A percentile compares a stretch with the other conserved stretches of the same genome.
These are phyloP conservation scores for Paramecium octaurelia DNA, from an alignment of 73 alveolate species.

Conservation along the genomic window DNA sequence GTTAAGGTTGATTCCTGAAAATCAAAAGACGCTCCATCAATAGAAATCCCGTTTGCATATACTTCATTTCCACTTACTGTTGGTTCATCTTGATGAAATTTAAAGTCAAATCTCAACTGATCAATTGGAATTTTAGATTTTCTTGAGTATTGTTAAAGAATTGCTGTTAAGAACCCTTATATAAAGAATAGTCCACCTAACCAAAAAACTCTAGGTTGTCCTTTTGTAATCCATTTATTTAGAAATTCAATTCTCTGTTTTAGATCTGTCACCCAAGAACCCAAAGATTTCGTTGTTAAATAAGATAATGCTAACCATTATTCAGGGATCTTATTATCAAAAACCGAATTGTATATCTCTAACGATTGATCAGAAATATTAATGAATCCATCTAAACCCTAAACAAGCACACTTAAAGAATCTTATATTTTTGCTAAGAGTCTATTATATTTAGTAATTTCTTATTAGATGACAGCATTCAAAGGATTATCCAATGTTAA, in stretches of 20 bases:
- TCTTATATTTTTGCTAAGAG: conserved; percentile 60
- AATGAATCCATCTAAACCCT: conserved; percentile 80
- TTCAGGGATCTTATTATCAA: conserved; percentile 79
- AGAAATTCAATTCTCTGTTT: conserved; percentile 74
- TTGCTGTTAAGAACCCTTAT: conserved; percentile 83
- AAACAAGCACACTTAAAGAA: conserved; percentile 69
- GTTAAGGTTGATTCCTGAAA: background rate
- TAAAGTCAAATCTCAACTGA: conserved; percentile 73
- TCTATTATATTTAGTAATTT: conserved; percentile 77
- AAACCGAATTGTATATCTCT: conserved; percentile 74
- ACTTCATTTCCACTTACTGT: conserved; percentile 69
- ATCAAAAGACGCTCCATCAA: conserved; percentile 38
- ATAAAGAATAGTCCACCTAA: conserved; percentile 83
- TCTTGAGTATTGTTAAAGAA: conserved; percentile 80
- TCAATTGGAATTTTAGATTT: conserved; percentile 77
- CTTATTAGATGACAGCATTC: conserved; percentile 75
- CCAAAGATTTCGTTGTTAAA: conserved; percentile 77
- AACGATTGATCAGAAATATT: conserved; percentile 78
- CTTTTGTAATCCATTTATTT: conserved; percentile 81
- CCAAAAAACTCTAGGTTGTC: conserved; percentile 83
- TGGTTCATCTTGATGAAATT: conserved; percentile 72
- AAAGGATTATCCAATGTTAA: conserved; percentile 73
- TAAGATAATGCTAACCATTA: conserved; percentile 78
- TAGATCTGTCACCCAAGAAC: conserved; percentile 82
- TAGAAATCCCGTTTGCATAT: background rate